phyloP scores from a whole-genome alignment of 108 stramenopile genomes.

The Aurantiochytrium sp. region DNA sequence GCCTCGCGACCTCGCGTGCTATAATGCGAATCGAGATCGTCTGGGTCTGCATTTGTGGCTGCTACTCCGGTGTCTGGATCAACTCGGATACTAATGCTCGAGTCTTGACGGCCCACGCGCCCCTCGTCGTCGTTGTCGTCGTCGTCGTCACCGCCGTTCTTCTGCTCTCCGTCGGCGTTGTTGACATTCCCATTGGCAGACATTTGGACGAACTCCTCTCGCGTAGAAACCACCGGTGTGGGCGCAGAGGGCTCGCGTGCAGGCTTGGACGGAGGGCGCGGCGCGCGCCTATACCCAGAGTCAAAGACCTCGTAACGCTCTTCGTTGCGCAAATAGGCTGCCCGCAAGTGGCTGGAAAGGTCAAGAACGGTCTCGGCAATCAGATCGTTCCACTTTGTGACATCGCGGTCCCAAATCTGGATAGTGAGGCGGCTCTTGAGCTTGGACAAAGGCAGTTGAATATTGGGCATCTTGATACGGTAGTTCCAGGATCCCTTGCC shows the following conservation, averaged over 20 bases:
- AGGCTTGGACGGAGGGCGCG: constrained; percentile 23
- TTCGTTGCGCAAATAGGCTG: constrained; percentile 19
- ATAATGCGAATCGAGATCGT: not conserved
- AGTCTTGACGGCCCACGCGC: too few relatives aligned
- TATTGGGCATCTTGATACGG: constrained; percentile 49
- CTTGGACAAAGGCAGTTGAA: constrained; percentile 35
- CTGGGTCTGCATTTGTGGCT: constrained; percentile 13
- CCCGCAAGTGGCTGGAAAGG: constrained; percentile 22
- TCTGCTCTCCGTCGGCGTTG: too few relatives aligned
- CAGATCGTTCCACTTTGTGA: constrained; percentile 47
- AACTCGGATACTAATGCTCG: not conserved
- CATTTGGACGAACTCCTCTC: too few relatives aligned
- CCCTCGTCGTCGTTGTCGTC: too few relatives aligned
- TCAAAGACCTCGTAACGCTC: constrained; percentile 16
- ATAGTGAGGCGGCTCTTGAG: constrained; percentile 41
- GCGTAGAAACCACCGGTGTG: too few relatives aligned
- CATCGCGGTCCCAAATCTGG: constrained; percentile 53
- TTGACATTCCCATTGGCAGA: too few relatives aligned
- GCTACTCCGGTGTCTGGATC: not conserved
- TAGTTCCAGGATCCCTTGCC: constrained; percentile 55
- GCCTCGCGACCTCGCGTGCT: not conserved
- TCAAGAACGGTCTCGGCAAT: constrained; percentile 38
- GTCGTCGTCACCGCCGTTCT: too few relatives aligned
- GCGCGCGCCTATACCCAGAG: constrained; percentile 16
- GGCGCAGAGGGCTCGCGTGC: not conserved